These are phyloP conservation scores for Candida manassasensis DNA, from an alignment of 805 yeast species.

Conservation along the genomic window DNA sequence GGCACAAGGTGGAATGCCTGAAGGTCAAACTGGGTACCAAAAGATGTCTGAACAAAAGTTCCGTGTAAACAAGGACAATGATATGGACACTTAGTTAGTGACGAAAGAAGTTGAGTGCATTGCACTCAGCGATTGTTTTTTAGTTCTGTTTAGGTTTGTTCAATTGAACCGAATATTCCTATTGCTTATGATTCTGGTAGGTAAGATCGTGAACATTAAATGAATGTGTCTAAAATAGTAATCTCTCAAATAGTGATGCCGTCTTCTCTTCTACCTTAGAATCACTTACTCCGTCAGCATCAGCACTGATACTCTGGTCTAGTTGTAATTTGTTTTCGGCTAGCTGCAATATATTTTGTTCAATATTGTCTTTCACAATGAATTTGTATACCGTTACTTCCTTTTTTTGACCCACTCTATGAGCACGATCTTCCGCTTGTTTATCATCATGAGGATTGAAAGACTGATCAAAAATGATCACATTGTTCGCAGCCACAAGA, in stretches of 20 bases:
- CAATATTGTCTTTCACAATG: slow-evolving; percentile 72
- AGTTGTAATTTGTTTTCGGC: slow-evolving; percentile 89
- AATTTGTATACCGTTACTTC: slow-evolving; percentile 77
- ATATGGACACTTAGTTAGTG: too few relatives aligned
- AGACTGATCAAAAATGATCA: slow-evolving; percentile 85
- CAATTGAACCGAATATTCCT: too few relatives aligned
- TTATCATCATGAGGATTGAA: slow-evolving; percentile 98
- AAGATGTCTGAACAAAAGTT: too few relatives aligned
- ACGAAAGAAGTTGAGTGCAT: too few relatives aligned
- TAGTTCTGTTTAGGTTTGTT: too few relatives aligned
- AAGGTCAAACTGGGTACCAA: too few relatives aligned
- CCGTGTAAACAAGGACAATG: too few relatives aligned
- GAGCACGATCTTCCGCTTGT: slow-evolving; percentile 98
- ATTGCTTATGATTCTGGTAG: too few relatives aligned
- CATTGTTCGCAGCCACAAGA: slow-evolving; percentile 90
- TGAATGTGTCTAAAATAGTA: slow-evolving; percentile 44
- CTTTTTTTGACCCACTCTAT: slow-evolving; percentile 89
- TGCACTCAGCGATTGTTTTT: too few relatives aligned
- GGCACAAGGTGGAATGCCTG: too few relatives aligned
- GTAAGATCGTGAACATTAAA: too few relatives aligned
- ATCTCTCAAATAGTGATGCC: slow-evolving; percentile 46
- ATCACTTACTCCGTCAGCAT: slow-evolving; percentile 19
- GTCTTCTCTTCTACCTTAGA: slow-evolving; percentile 49
- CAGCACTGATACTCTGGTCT: slow-evolving; percentile 57
- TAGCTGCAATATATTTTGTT: slow-evolving; percentile 78